Evolutionary conservation across 148 eudicot species (phyloP).

Genomic region (Persicaria tinctoria): DNA sequence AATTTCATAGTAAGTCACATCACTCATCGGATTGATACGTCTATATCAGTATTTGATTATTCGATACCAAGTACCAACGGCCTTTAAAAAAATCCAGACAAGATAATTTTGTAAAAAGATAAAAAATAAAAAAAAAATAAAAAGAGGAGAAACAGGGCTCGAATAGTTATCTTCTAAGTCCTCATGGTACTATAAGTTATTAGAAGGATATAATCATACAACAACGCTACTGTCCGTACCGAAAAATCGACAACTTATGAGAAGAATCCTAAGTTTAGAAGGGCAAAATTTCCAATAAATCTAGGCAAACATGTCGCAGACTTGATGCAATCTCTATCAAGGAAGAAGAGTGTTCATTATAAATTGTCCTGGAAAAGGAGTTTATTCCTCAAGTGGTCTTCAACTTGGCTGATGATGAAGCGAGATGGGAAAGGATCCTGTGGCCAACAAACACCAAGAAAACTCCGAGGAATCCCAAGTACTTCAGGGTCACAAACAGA

Average conservation of each 20-base stretch:
- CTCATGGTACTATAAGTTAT: not conserved
- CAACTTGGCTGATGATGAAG: constrained; percentile 69
- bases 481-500: constrained; percentile 78
- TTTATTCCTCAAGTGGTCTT: constrained; percentile 45
- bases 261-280: constrained; percentile 2
- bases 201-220: constrained; percentile 2
- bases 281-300: not conserved
- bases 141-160: not conserved
- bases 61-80: too few relatives aligned
- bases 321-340: not conserved
- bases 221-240: constrained; percentile 9
- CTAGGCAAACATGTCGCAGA: constrained; percentile 1
- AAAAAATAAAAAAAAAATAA: not conserved
- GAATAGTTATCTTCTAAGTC: not conserved
- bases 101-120: too few relatives aligned
- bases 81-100: too few relatives aligned
- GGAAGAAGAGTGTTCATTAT: not conserved
- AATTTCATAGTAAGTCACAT: too few relatives aligned
- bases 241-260: not conserved
- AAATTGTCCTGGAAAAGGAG: not conserved
- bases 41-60: too few relatives aligned
- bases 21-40: too few relatives aligned
- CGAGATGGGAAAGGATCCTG: constrained; percentile 73
- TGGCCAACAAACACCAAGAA: constrained; percentile 83
- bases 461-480: constrained; percentile 63